Conservation (phyloP, 805 yeast genomes). For the Teunomyces gatunensis region DNA sequence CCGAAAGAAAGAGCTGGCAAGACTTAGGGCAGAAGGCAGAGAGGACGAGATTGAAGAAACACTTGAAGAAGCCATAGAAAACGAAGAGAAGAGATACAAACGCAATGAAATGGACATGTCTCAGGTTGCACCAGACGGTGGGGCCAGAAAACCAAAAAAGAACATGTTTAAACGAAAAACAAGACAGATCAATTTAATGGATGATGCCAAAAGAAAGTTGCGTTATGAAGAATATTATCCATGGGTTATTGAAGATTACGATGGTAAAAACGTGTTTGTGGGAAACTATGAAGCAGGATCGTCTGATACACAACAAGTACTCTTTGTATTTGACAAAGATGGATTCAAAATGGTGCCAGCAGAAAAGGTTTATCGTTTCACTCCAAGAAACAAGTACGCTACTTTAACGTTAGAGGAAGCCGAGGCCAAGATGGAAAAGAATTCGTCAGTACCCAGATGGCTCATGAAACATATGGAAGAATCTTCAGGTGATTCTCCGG, state of each 20-base stretch:
- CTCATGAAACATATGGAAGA: slow-evolving; percentile 83
- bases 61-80: slow-evolving; percentile 14
- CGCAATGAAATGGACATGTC: slow-evolving; percentile 46
- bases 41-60: slow-evolving; percentile 3
- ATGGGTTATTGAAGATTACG: slow-evolving; percentile 97
- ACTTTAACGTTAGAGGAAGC: slow-evolving; percentile 95
- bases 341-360: slow-evolving; percentile 95
- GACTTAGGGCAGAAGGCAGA: slow-evolving; percentile 12
- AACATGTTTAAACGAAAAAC: slow-evolving; percentile 72
- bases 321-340: slow-evolving; percentile 78
- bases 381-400: slow-evolving; percentile 90
- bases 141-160: slow-evolving; percentile 66
- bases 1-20: slow-evolving; percentile 34
- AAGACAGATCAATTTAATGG: slow-evolving; percentile 74
- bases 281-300: slow-evolving; percentile 92
- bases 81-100: slow-evolving; percentile 14
- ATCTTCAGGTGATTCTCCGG: slow-evolving; percentile 52
- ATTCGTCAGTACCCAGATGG: slow-evolving; percentile 84
- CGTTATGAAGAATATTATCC: slow-evolving; percentile 97
- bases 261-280: slow-evolving; percentile 90
- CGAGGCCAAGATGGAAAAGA: slow-evolving; percentile 87
- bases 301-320: slow-evolving; percentile 74
- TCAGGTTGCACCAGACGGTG: slow-evolving; percentile 91
- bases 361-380: slow-evolving; percentile 89
- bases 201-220: slow-evolving; percentile 77